Conservation (phyloP, 169 alveolate genomes). For the Plasmodium malariae region DNA sequence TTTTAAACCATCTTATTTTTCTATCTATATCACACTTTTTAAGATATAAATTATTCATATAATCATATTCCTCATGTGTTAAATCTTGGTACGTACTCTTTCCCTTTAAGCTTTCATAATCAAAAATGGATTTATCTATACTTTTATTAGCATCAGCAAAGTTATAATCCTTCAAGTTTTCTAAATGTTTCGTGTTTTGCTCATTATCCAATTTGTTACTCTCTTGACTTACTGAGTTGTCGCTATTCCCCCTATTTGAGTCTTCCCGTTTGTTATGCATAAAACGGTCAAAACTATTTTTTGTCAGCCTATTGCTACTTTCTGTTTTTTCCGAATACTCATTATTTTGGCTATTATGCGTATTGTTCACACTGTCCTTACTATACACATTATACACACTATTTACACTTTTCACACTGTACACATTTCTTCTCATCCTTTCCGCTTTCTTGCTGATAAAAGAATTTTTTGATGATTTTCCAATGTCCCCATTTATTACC, state of each 20-base stretch:
- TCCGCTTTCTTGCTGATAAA: constrained; percentile 4
- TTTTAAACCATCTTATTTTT: constrained; percentile 74
- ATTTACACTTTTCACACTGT: not conserved
- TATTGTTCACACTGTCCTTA: not conserved
- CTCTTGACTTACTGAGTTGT: not conserved
- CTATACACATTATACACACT: too few species aligned
- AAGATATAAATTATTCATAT: constrained; percentile 80
- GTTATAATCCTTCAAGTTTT: constrained; percentile 40
- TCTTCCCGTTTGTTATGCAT: constrained; percentile 2
- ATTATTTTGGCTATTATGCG: not conserved
- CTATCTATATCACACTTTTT: constrained; percentile 80
- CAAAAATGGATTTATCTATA: constrained; percentile 11
- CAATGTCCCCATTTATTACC: not conserved
- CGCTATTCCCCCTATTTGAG: not conserved
- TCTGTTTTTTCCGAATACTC: not conserved
- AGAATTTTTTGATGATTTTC: not conserved
- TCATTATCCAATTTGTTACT: not conserved
- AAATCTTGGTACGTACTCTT: constrained; percentile 78
- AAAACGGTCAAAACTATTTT: not conserved
- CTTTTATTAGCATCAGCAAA: constrained; percentile 12
- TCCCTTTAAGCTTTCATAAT: constrained; percentile 76
- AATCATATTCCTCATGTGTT: constrained; percentile 83
- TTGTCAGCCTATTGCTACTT: not conserved
- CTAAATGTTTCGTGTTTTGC: not conserved
- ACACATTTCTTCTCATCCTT: not conserved